Percentiles rank a stretch among this genome's conserved stretches.
Evolutionary conservation across 163 green algal species (phyloP).

Genomic region (Smithsoniella earleae): DNA sequence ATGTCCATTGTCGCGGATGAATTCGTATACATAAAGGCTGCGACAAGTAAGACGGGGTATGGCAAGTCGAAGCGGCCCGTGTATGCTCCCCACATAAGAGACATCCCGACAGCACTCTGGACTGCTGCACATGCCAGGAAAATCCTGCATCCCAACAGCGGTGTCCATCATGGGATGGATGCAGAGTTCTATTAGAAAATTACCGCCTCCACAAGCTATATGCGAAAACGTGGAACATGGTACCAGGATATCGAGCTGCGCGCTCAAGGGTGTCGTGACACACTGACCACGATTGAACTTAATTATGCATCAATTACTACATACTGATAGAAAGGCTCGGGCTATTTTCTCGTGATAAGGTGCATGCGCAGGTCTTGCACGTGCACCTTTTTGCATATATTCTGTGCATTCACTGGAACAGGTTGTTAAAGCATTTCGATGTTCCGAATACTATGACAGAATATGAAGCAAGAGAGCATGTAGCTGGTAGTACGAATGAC

Average conservation of each 20-base stretch:
- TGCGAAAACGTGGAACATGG: neutral
- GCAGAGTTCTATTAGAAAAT: no score
- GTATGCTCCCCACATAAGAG: neutral
- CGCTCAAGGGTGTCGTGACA: no score
- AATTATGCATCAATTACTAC: neutral
- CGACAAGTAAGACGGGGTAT: neutral
- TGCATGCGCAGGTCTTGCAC: no score
- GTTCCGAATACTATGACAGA: no score
- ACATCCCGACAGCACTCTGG: neutral
- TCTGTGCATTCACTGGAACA: no score
- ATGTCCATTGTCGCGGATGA: slow-evolving; percentile 7
- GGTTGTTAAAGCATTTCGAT: no score
- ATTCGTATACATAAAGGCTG: slow-evolving; percentile 15
- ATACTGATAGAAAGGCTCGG: neutral
- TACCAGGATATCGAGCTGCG: neutral
- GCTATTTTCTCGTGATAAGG: no score
- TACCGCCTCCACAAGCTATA: neutral
- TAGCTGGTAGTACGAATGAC: no score
- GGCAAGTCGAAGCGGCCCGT: neutral
- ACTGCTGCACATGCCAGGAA: neutral
- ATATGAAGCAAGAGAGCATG: no score
- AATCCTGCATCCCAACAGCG: slow-evolving; percentile 22
- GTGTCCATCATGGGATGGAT: no score
- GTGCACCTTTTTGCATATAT: no score
- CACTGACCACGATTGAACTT: neutral